Conservation (phyloP, 2,329 filamentous ascomycete genomes). For the Coniochaeta sp. region DNA sequence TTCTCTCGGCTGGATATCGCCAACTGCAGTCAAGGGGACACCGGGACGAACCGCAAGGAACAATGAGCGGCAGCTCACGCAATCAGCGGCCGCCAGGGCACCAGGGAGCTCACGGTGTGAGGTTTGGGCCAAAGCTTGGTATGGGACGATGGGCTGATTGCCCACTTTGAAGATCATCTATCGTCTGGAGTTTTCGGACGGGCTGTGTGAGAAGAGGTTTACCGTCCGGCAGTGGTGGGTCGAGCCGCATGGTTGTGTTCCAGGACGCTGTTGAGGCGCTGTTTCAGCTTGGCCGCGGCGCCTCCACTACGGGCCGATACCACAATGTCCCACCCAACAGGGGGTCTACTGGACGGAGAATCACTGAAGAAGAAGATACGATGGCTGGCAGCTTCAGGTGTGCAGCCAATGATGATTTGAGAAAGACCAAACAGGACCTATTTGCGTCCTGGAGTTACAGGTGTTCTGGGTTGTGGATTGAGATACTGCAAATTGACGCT, state of each 20-base stretch:
- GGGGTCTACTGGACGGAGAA: neutral
- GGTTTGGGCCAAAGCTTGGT: neutral
- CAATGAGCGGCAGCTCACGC: neutral
- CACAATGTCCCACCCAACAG: neutral
- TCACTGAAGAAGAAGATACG: too few relatives aligned
- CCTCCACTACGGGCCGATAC: conserved; percentile 1
- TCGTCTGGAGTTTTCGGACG: neutral
- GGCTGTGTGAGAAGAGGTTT: neutral
- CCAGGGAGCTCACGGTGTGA: neutral
- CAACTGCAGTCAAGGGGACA: neutral
- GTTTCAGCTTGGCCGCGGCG: conserved; percentile 25
- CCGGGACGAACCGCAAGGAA: neutral
- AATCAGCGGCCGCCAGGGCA: conserved; percentile 1
- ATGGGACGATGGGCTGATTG: conserved; percentile 5
- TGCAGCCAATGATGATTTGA: neutral
- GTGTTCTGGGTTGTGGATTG: neutral
- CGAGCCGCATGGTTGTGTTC: neutral
- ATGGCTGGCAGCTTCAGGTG: neutral
- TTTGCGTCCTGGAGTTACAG: neutral
- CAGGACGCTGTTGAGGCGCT: conserved; percentile 15
- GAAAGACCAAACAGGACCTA: neutral
- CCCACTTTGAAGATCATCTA: neutral
- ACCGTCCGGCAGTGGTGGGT: neutral
- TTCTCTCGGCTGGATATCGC: neutral
- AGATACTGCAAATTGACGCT: neutral